These are phyloP conservation scores for Fusarium ambrosium DNA, from an alignment of 2,329 filamentous ascomycete species.

Conservation along the genomic window DNA sequence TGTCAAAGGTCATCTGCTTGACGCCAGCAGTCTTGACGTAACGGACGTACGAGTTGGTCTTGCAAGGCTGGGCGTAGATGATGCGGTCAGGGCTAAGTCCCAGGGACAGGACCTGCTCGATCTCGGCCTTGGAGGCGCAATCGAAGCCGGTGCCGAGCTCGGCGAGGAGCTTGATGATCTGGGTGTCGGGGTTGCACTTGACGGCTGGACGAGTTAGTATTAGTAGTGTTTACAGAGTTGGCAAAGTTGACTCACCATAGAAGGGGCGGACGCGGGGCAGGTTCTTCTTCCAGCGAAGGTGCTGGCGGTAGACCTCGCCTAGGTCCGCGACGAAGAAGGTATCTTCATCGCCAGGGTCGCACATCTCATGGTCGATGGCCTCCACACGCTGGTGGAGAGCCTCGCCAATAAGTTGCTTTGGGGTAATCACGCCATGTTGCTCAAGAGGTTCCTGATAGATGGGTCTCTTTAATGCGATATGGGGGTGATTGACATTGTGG, in stretches of 20 bases:
- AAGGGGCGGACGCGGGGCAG: constrained; percentile 94
- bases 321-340: constrained; percentile 98
- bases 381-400: constrained; percentile 89
- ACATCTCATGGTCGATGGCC: constrained; percentile 86
- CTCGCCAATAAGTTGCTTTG: constrained; percentile 87
- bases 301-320: constrained; percentile 98
- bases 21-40: constrained; percentile 88
- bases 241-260: constrained; percentile 77
- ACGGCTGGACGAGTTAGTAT: constrained; percentile 72
- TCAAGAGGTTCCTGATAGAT: constrained; percentile 55
- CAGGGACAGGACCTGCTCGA: constrained; percentile 88
- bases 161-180: constrained; percentile 88
- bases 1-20: constrained; percentile 99
- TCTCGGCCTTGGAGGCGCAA: constrained; percentile 97
- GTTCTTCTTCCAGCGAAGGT: constrained; percentile 97
- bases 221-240: not conserved
- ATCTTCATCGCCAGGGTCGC: constrained; percentile 94
- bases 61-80: constrained; percentile 99
- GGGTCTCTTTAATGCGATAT: constrained; percentile 62
- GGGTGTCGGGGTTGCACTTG: constrained; percentile 97
- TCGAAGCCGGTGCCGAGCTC: constrained; percentile 95
- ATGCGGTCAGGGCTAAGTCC: constrained; percentile 90
- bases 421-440: constrained; percentile 60
- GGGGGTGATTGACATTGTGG: constrained; percentile 63
- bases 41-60: constrained; percentile 97